Evolutionary conservation across 176 grass and related monocot species (phyloP).

Genomic region (Avena eriantha): DNA sequence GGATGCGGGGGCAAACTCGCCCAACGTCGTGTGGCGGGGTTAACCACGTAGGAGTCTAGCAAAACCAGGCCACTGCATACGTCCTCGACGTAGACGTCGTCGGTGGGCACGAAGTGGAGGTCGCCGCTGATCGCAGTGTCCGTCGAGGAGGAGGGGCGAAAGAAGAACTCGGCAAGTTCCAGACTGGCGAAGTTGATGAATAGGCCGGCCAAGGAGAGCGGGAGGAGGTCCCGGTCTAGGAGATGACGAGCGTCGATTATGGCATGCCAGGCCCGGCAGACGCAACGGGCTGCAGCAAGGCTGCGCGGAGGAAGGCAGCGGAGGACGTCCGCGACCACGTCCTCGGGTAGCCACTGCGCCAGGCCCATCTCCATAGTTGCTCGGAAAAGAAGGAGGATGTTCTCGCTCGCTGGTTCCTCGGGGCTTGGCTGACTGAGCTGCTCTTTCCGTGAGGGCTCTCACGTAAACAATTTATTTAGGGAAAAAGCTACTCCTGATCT

Average conservation of each 20-base stretch:
- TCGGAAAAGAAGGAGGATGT: neutral
- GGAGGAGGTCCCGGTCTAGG: conserved; percentile 13
- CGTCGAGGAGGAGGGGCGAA: neutral
- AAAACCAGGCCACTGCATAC: neutral
- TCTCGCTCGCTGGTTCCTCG: neutral
- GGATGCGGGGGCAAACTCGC: neutral
- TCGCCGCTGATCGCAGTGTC: neutral
- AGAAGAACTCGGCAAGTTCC: neutral
- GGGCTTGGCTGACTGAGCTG: too few relatives aligned
- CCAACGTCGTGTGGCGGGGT: neutral
- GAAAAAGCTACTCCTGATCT: neutral
- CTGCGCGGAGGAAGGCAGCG: neutral
- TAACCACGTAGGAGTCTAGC: conserved; percentile 6
- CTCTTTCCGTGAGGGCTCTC: neutral
- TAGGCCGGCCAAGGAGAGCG: neutral
- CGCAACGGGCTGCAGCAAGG: neutral
- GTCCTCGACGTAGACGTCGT: neutral
- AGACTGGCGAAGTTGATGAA: neutral
- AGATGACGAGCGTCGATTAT: neutral
- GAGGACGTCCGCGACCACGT: neutral
- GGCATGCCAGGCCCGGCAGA: neutral
- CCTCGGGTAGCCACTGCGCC: neutral
- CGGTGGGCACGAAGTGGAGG: conserved; percentile 1
- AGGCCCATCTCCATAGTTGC: neutral
- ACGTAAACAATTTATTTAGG: neutral